A percentile compares a stretch with the other conserved stretches of the same genome.
Conservation (phyloP, 495 filamentous ascomycete genomes). For the Talaromyces borbonicus region DNA sequence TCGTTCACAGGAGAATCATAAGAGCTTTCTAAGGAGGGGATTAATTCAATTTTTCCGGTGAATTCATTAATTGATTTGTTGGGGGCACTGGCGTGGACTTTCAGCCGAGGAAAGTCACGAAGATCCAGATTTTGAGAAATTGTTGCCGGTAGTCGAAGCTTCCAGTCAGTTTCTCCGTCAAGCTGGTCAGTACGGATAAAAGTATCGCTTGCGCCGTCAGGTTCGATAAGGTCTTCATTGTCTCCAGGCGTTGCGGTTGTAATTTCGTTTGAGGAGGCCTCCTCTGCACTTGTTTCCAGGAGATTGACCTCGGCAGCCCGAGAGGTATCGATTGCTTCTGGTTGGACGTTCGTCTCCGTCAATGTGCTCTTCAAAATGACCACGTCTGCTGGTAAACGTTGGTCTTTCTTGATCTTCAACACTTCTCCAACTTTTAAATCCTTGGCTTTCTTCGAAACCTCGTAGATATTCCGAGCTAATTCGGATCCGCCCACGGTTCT, state of each 20-base stretch:
- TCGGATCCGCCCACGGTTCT: constrained; percentile 9
- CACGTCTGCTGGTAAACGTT: constrained; percentile 88
- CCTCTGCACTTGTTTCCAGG: constrained; percentile 2
- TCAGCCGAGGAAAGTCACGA: constrained; percentile 60
- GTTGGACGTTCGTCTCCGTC: constrained; percentile 30
- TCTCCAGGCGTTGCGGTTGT: constrained; percentile 2
- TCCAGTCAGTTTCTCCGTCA: constrained; percentile 99
- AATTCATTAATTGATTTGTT: constrained; percentile 92
- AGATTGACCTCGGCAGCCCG: constrained; percentile 6
- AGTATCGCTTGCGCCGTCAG: constrained; percentile 59
- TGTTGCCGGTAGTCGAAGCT: constrained; percentile 76
- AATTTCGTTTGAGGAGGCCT: neutral
- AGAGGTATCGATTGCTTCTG: neutral
- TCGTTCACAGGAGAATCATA: constrained; percentile 38
- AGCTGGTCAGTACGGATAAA: constrained; percentile 98
- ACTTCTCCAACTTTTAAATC: constrained; percentile 94
- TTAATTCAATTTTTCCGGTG: constrained; percentile 66
- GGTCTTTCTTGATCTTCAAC: constrained; percentile 79
- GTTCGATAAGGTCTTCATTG: constrained; percentile 9
- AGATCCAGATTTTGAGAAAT: constrained; percentile 66
- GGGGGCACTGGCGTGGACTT: constrained; percentile 75
- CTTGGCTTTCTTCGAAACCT: constrained; percentile 69
- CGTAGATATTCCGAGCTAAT: constrained; percentile 21
- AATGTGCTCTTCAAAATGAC: constrained; percentile 71
- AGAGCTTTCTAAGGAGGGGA: constrained; percentile 24